Evolutionary conservation across 2,329 filamentous ascomycete genomes (phyloP).

Genomic region (Trichoderma endophyticum): DNA sequence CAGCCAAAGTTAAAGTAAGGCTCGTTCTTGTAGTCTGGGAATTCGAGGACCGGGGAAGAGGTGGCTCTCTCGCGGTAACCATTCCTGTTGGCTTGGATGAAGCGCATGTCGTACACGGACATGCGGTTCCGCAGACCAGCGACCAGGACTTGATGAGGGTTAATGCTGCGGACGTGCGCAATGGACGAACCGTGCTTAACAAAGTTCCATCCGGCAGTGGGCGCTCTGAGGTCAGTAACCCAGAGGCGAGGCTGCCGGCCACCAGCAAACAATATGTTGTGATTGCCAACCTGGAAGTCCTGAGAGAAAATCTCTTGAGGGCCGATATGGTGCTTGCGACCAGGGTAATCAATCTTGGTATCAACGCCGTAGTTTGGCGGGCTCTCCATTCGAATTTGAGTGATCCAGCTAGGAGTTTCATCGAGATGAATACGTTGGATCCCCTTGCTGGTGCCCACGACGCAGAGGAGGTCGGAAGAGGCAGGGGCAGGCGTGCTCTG

Average conservation of each 20-base stretch:
- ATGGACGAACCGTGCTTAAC: conserved; percentile 40
- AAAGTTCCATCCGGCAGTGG: conserved; percentile 33
- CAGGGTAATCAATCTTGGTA: neutral
- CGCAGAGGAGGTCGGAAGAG: conserved; percentile 40
- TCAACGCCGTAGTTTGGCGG: neutral
- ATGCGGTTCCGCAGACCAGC: conserved; percentile 50
- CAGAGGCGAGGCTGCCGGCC: conserved; percentile 47
- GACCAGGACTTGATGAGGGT: conserved; percentile 49
- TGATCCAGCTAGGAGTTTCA: conserved; percentile 35
- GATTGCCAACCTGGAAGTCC: conserved; percentile 44
- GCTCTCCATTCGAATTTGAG: conserved; percentile 22
- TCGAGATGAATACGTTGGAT: conserved; percentile 38
- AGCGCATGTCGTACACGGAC: conserved; percentile 57
- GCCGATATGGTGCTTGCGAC: neutral
- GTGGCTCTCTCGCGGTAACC: conserved; percentile 17
- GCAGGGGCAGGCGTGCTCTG: conserved; percentile 42
- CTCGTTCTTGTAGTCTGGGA: conserved; percentile 49
- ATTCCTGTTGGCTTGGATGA: conserved; percentile 21
- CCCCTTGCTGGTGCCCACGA: conserved; percentile 49
- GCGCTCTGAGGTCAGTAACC: conserved; percentile 44
- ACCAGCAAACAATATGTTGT: conserved; percentile 49
- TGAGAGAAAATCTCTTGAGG: conserved; percentile 45
- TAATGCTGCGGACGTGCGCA: conserved; percentile 49
- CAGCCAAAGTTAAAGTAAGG: conserved; percentile 50
- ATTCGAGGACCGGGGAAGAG: conserved; percentile 43